Evolutionary conservation across 257 asterid genomes (phyloP).

Genomic region (Solanum etuberosum): DNA sequence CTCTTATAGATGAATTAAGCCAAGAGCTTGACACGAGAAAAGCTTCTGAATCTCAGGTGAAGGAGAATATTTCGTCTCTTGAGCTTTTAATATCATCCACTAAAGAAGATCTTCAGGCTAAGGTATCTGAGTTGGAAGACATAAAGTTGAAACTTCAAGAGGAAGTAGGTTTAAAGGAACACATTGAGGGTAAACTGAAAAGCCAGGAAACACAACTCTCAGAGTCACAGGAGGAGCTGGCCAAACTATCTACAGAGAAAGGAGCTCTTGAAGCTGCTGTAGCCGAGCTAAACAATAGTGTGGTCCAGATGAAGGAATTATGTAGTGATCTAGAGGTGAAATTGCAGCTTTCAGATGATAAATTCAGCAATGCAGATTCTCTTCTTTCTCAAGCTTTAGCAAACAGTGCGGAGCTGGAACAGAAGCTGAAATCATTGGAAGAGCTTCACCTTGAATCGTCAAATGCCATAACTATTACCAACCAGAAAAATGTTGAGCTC

Average conservation of each 20-base stretch:
- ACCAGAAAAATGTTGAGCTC: constrained; percentile 51
- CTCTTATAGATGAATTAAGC: constrained; percentile 30
- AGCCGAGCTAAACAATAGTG: constrained; percentile 38
- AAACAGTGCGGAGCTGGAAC: constrained; percentile 60
- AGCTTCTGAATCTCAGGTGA: constrained; percentile 48
- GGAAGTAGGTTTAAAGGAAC: constrained; percentile 33
- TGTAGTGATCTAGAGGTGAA: constrained; percentile 67
- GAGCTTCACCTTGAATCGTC: constrained; percentile 61
- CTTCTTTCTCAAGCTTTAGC: constrained; percentile 70
- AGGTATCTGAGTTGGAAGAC: constrained; percentile 42
- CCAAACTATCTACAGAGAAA: constrained; percentile 38
- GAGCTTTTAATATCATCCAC: constrained; percentile 33
- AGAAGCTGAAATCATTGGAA: constrained; percentile 57
- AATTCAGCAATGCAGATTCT: constrained; percentile 56
- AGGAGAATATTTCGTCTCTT: constrained; percentile 41
- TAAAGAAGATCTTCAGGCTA: constrained; percentile 31
- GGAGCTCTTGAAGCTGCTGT: constrained; percentile 49
- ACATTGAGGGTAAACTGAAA: constrained; percentile 29
- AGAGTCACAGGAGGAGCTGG: constrained; percentile 35
- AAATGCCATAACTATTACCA: constrained; percentile 28
- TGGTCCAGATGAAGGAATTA: constrained; percentile 52
- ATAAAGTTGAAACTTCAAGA: constrained; percentile 42
- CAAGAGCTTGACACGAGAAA: constrained; percentile 43
- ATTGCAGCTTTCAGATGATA: constrained; percentile 69
- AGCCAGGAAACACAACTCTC: constrained; percentile 34